Percentiles rank a stretch among this genome's conserved stretches.
phyloP scores from a whole-genome alignment of 805 yeast species.

The Kluyveromyces wickerhamii region DNA sequence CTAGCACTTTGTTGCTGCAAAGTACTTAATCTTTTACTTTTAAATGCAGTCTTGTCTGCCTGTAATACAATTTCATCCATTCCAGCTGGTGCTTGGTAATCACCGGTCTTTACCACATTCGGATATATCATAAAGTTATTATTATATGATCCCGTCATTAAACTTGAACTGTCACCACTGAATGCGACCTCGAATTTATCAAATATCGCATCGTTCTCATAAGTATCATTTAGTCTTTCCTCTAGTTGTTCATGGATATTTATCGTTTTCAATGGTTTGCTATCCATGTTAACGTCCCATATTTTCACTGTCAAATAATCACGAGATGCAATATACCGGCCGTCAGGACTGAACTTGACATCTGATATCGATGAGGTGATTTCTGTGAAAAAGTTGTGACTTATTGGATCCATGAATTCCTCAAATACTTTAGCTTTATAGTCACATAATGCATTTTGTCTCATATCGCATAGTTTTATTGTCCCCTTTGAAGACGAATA shows the following conservation, averaged over 20 bases:
- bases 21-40: conserved; percentile 37
- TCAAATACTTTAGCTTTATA: conserved; percentile 79
- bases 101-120: conserved; percentile 46
- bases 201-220: conserved; percentile 96
- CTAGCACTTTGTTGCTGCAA: conserved; percentile 37
- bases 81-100: conserved; percentile 11
- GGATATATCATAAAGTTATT: conserved; percentile 97
- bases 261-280: conserved; percentile 86
- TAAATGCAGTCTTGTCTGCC: conserved; percentile 97
- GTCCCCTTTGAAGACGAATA: conserved; percentile 94
- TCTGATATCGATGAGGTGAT: conserved; percentile 92
- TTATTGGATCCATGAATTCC: conserved; percentile 85
- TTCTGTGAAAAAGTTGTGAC: conserved; percentile 94
- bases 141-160: conserved; percentile 96
- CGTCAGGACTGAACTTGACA: conserved; percentile 85
- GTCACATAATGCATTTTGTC: conserved; percentile 91
- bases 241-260: conserved; percentile 93
- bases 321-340: conserved; percentile 90
- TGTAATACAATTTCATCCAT: conserved; percentile 68
- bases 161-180: conserved; percentile 83
- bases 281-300: conserved; percentile 98
- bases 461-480: conserved; percentile 92
- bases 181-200: conserved; percentile 97
- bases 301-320: conserved; percentile 96
- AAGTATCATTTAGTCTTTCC: conserved; percentile 90